Evolutionary conservation across 2,329 filamentous ascomycete genomes (phyloP), one percentile per base, ranked within the genome.

Genomic region (Cladophialophora immunda): DNA sequence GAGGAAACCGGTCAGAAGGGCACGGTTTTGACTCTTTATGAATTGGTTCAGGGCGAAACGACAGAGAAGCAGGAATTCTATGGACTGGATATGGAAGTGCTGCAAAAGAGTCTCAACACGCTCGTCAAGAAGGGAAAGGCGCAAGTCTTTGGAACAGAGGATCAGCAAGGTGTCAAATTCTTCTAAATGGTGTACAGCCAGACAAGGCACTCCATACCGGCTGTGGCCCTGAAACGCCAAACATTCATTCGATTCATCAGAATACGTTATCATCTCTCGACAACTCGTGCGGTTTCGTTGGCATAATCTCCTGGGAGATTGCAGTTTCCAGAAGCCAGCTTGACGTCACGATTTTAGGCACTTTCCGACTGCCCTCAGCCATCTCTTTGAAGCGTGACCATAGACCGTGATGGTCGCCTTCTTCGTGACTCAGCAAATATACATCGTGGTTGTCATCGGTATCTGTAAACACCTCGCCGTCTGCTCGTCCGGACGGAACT

Each of bases 131-230:
- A 90, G 69, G 93, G 93, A 72, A 97, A 92, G 81, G 94, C 94
- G 15, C 94, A 98, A 79, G 89, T 98, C 29, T 98, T 99, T 81
- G 94, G 94, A 36, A 87, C 88, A 62, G 93, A 94, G 74, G 93
- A 94, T 76, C 91, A 92, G 68, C 88, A 92, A 75, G 95, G 95
- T 74, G 93, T 98, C 71, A 99, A 99, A 82, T 98, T 99, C 82
- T 98, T 98, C 77, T 97, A 82, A 89, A 50, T 57, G 19, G 25
- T 62, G 11, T 57, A n/a, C 58, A 30, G 17, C 61, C 29, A 22
- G 25, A 17, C 5, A 55, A 22, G n/a, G 25, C n/a, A 27, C 32
- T 32, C 8, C 27, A 7, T 45, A n/a, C 36, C 17, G 41, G 22
- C 57, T 32, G 50, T 59, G 34, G 27, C 22, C 8, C 9, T 25